Base-by-base conservation (phyloP, 129 eudicot species). In the Gnaphalium uliginosum region DNA sequence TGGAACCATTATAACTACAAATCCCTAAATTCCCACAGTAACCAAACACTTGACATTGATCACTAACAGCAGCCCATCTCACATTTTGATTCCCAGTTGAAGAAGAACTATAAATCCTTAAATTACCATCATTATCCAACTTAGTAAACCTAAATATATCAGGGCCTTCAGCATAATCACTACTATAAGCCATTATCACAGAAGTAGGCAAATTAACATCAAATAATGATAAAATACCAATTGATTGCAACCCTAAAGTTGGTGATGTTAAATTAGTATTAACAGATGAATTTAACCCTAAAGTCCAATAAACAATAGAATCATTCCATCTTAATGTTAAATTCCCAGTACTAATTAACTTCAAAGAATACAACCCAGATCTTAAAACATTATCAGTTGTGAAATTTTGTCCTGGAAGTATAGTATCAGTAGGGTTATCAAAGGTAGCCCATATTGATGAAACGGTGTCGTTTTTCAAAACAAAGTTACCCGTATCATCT, bases 1-100 rank as follows among this genome's bases (percentile, higher is more conserved):
- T n/a, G 13, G 97, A 75, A 23, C 87, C 91, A 53, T 90, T 86
- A 72, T 93, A 93, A 66, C 97, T 90, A 77, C 98, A 93, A 9
- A 93, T 81, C 17, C 98, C 98, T 54, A 86, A 64, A 61, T 91
- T 79, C 37, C 98, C 98, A 85, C 98, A 93, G 65, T 76, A 93
- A 35, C 96, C 98, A 54, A 77, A 93, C 19, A 93, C 94, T 51
- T 81, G 70, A 81, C 98, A 93, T 26, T 88, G 96, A 85, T 93
- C 96, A 70, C 81, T 75, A 27, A 93, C 89, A 54, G 98, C 98
- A 41, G 93, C 85, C 98, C 98, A 93, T 50, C 97, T 85, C 60
- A 66, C 79, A 68, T 35, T 73, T 37, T 30, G 66, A 8, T 33
- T 85, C 2, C 83, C 80, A 8, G 27, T 9, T 50, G 22, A 53